Evolutionary conservation across 2,329 filamentous ascomycete genomes (phyloP).

Genomic region (Fusarium sp.): DNA sequence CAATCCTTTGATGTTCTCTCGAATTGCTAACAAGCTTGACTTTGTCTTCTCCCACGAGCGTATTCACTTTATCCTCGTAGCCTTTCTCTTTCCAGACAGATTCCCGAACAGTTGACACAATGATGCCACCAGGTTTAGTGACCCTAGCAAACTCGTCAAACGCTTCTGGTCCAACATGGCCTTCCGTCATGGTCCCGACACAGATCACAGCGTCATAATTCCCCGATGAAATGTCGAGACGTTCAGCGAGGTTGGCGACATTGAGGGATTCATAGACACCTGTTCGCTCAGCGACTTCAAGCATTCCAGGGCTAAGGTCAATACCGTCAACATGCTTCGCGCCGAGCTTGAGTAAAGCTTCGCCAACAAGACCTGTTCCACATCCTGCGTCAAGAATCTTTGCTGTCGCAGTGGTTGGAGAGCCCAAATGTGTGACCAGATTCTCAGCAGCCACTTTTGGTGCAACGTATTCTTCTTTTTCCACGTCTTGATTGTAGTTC

Average conservation of each 20-base stretch:
- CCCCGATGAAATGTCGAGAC: conserved; percentile 51
- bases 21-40: conserved; percentile 7
- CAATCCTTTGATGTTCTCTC: conserved; percentile 11
- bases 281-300: conserved; percentile 58
- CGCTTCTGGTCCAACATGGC: conserved; percentile 61
- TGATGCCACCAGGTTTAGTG: conserved; percentile 56
- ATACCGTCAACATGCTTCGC: conserved; percentile 59
- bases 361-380: conserved; percentile 63
- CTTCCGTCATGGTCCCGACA: conserved; percentile 64
- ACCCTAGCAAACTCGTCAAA: conserved; percentile 61
- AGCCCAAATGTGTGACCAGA: conserved; percentile 42
- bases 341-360: conserved; percentile 55
- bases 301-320: conserved; percentile 63
- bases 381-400: conserved; percentile 63
- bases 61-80: conserved; percentile 57
- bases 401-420: not conserved
- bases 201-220: conserved; percentile 63
- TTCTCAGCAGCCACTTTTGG: conserved; percentile 52
- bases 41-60: conserved; percentile 1
- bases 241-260: conserved; percentile 57
- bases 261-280: conserved; percentile 58
- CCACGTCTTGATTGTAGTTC: conserved; percentile 45
- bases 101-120: conserved; percentile 62
- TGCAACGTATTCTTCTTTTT: conserved; percentile 55
- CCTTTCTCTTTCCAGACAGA: conserved; percentile 60